Evolutionary conservation across 257 asterid species (phyloP), one percentile per base, ranked within the genome.

Genomic region (Verbascum thapsus): DNA sequence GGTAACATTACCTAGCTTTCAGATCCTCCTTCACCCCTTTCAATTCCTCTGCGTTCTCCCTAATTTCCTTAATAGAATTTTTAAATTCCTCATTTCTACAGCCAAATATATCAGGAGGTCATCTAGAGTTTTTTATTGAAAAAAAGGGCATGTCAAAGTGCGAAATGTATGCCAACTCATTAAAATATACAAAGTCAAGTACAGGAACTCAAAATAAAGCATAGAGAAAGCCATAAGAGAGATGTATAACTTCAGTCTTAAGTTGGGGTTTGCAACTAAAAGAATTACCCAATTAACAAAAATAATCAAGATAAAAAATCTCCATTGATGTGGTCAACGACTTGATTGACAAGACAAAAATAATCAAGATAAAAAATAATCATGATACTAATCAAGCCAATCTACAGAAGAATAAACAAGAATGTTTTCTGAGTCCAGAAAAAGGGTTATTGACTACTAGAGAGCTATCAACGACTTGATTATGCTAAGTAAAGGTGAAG

Each of bases 11-110:
- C 99, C 99, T 89, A 72, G 77, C 79, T 78, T 87, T 85, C 70
- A 89, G 73, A 68, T 76, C 88, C 73, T 92, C 97, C 73, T 77
- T 92, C 47, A 71, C 96, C 34, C 72, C 95, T 75, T 87, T 85
- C 39, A 88, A 58, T 64, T 78, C 85, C 39, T 83, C 95, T 0
- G 95, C 94, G 67, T 85, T 89, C 74, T 82, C 95, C 70, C 89
- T 87, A 42, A 92, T 73, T 48, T 83, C 94, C 72, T 92, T 83
- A 16, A 92, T 76, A 0, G 98, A 81, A 75, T 79, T 55, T 67
- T 89, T 75, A 26, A 92, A 67, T 17, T 92, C 95, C 63, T 73
- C 81, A 66, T 85, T 83, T 41, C 99, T 92, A 75, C 72, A 67
- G 30, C 50, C 79, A 65, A 56, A 8, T 49, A 58, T 61, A 67